Evolutionary conservation across 2,329 filamentous ascomycete species (phyloP).

Genomic region (Diaporthe vexans): DNA sequence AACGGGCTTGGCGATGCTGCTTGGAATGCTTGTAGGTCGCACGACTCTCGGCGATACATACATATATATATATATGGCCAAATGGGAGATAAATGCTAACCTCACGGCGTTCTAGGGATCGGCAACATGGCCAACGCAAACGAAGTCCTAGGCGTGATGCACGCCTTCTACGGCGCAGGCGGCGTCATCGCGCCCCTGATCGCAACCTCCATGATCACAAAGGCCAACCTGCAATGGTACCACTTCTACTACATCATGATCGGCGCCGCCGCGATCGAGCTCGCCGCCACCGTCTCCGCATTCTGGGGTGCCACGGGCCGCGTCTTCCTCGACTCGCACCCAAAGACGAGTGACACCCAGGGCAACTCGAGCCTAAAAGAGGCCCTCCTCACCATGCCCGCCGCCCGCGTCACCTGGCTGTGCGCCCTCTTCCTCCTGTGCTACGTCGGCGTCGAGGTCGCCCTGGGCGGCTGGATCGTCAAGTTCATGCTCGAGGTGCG

Average conservation of each 20-base stretch:
- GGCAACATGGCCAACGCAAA: slow-evolving; percentile 80
- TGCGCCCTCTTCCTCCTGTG: slow-evolving; percentile 79
- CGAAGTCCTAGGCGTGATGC: slow-evolving; percentile 77
- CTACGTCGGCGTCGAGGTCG: slow-evolving; percentile 83
- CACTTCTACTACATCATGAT: slow-evolving; percentile 83
- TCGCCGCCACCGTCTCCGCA: slow-evolving; percentile 60
- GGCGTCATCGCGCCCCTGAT: slow-evolving; percentile 78
- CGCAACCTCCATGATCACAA: slow-evolving; percentile 78
- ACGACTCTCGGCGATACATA: no score
- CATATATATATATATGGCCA: slow-evolving; percentile 49
- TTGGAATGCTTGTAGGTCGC: slow-evolving; percentile 58
- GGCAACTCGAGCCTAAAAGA: slow-evolving; percentile 51
- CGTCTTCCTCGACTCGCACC: slow-evolving; percentile 62
- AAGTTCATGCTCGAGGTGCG: slow-evolving; percentile 86
- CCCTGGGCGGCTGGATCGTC: slow-evolving; percentile 86
- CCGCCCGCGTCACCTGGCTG: slow-evolving; percentile 75
- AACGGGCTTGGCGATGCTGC: slow-evolving; percentile 74
- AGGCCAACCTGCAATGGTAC: slow-evolving; percentile 74
- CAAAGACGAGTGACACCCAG: slow-evolving; percentile 43
- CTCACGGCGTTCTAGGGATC: slow-evolving; percentile 46
- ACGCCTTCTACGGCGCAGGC: slow-evolving; percentile 77
- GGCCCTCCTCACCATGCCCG: slow-evolving; percentile 58
- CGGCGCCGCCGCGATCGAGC: slow-evolving; percentile 67
- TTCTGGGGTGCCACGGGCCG: slow-evolving; percentile 73
- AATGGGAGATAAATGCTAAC: not conserved